A percentile compares a stretch with the other conserved stretches of the same genome.
phyloP scores from a whole-genome alignment of 208 protist genomes.

The Naegleria lovaniensis region DNA sequence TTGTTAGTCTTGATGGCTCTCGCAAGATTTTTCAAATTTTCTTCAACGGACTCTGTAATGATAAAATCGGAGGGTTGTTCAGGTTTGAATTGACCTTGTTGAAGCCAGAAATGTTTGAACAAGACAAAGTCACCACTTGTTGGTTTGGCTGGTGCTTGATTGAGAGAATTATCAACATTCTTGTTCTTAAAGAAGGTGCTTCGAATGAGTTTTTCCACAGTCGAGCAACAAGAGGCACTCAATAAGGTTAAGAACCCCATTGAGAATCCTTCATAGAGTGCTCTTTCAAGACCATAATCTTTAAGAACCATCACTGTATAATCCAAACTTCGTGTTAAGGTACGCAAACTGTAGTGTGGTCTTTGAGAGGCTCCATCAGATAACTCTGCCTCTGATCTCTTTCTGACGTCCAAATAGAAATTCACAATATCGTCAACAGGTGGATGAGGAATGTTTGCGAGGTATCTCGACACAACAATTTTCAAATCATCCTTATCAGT shows the following conservation, averaged over 20 bases:
- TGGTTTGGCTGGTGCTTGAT: slow-evolving; percentile 46
- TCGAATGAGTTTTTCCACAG: slow-evolving; percentile 77
- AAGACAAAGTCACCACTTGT: slow-evolving; percentile 58
- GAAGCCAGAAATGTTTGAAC: slow-evolving; percentile 91
- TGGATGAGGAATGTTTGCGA: slow-evolving; percentile 61
- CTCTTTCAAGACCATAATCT: slow-evolving; percentile 82
- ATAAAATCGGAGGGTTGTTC: slow-evolving; percentile 79
- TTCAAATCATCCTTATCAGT: slow-evolving; percentile 83
- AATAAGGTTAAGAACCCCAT: slow-evolving; percentile 94
- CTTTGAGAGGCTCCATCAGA: slow-evolving; percentile 82
- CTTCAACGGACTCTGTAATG: slow-evolving; percentile 83
- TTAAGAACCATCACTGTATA: slow-evolving; percentile 49
- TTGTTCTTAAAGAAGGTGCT: slow-evolving; percentile 67
- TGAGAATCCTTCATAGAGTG: slow-evolving; percentile 88
- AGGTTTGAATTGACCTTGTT: slow-evolving; percentile 48
- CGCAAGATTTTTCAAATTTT: slow-evolving; percentile 85
- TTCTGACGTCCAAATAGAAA: slow-evolving; percentile 86
- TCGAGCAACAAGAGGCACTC: slow-evolving; percentile 64
- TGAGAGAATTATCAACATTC: slow-evolving; percentile 74
- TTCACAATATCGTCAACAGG: slow-evolving; percentile 80
- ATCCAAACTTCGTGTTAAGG: slow-evolving; percentile 88
- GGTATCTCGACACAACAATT: slow-evolving; percentile 78
- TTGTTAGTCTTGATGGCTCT: slow-evolving; percentile 80
- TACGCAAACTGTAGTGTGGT: slow-evolving; percentile 94
- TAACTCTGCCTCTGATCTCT: slow-evolving; percentile 67